Evolutionary conservation across 73 alveolate genomes (phyloP), one percentile per base, ranked within the genome.

Genomic region (Loxodes magnus): DNA sequence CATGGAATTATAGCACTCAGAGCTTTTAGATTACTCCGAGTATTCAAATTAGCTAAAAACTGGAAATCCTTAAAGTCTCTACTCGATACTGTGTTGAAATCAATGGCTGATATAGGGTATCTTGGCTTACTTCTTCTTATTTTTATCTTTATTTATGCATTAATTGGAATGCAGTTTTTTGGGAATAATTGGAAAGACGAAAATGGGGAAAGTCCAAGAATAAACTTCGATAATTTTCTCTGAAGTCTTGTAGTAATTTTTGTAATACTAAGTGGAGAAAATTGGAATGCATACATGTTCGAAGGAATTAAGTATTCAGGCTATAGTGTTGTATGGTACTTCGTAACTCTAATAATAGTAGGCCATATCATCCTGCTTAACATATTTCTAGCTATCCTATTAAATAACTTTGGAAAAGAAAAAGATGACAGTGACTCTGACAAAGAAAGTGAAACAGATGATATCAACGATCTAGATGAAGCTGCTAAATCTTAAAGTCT

Each of bases 151-250:
- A 88, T 92, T 20, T 92, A 72, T 48, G 85, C 93, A 35, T 64
- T 93, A 39, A 49, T 89, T 38, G 99, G 99, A 36, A 89, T 89
- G 97, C 84, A 89, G 56, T 42, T 88, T 27, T 85, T 80, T 60
- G 94, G 94, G 62, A 94, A 95, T 9, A 63, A 82, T 35, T 52
- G 65, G 28, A 36, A 56, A 5, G n/a, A n/a, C n/a, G 50, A 56
- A 19, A 65, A 38, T 19, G 76, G 52, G 23, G 73, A 79, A 10
- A 53, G 51, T 0, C 68, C 70, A 7, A 41, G 68, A 4, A 2
- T 60, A 20, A 70, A 70, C 37, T 70, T 63, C 52, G 71, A 70
- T 56, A 69, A 42, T 6, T 64, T 77, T 23, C 23, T 39, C 4
- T 81, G 4, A 34, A 64, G 43, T 5, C 77, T 82, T 38, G 37